Conservation (phyloP, 345 rosid genomes). For the Gossypium ekmanianum region DNA sequence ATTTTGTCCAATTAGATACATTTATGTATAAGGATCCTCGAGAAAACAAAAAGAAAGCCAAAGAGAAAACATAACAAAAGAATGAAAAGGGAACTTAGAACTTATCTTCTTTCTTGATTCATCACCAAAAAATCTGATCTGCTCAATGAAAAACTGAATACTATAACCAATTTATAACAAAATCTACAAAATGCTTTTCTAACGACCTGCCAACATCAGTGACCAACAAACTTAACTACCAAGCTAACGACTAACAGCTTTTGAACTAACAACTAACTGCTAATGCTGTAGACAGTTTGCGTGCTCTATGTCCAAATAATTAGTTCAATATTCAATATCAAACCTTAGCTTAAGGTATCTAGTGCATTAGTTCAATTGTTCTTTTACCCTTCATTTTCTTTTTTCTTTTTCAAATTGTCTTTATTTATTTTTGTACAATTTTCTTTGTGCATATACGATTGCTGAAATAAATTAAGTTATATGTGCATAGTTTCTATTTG, state of each 20-base stretch:
- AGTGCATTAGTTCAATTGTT: neutral
- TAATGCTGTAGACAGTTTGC: neutral
- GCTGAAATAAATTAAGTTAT: neutral
- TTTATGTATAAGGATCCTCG: neutral
- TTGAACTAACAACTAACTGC: too few relatives aligned
- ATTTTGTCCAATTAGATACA: neutral
- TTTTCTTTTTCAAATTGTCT: neutral
- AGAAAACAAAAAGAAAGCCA: too few relatives aligned
- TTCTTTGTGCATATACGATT: neutral
- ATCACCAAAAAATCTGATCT: neutral
- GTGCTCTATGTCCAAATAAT: neutral
- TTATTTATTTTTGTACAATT: neutral
- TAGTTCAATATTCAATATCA: neutral
- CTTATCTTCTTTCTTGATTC: neutral
- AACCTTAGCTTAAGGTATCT: neutral
- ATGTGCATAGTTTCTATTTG: neutral
- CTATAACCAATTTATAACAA: too few relatives aligned
- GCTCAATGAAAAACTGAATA: neutral
- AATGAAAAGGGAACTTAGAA: too few relatives aligned
- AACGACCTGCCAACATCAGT: too few relatives aligned
- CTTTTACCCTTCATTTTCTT: neutral
- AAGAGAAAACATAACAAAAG: too few relatives aligned
- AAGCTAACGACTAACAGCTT: too few relatives aligned
- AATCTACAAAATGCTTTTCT: too few relatives aligned
- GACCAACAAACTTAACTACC: too few relatives aligned